Evolutionary conservation across 2,329 filamentous ascomycete species (phyloP).

Genomic region (Teratosphaeria pseudoeucalypti): DNA sequence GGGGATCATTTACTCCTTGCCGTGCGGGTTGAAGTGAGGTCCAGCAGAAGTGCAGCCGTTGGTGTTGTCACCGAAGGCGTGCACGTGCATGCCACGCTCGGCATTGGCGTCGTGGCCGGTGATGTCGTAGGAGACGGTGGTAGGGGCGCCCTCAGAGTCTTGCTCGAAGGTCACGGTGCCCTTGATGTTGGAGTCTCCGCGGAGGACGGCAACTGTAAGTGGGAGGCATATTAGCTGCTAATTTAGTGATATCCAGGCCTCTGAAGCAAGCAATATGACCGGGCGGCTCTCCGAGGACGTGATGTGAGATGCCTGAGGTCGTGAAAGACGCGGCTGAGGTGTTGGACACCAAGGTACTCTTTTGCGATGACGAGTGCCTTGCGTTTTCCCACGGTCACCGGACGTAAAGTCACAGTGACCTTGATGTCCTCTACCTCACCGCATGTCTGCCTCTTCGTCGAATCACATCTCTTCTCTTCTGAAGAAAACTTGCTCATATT

Average conservation of each 20-base stretch:
- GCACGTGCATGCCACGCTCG: conserved; percentile 95
- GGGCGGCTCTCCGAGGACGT: neutral
- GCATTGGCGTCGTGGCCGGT: conserved; percentile 86
- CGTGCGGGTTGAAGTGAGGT: conserved; percentile 69
- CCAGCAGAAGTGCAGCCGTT: conserved; percentile 98
- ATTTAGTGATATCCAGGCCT: neutral
- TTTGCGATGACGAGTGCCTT: neutral
- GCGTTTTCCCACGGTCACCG: neutral
- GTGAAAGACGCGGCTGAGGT: neutral
- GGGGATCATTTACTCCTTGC: neutral
- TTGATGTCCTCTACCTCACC: conserved; percentile 1
- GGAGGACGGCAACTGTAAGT: conserved; percentile 75
- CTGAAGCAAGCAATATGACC: neutral
- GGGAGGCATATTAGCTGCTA: neutral
- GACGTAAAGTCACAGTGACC: conserved; percentile 1
- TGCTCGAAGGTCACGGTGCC: conserved; percentile 96
- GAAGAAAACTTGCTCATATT: conserved; percentile 24
- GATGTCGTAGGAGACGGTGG: conserved; percentile 87
- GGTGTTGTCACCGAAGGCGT: conserved; percentile 99
- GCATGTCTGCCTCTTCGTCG: conserved; percentile 1
- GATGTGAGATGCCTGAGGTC: conserved; percentile 3
- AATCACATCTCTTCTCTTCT: conserved; percentile 7
- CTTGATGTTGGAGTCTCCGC: conserved; percentile 91
- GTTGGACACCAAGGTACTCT: neutral
- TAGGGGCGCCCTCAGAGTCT: conserved; percentile 66